Percentiles rank a stretch among this genome's conserved stretches.
These are phyloP conservation scores for Pseudognaphalium luteoalbum DNA, from an alignment of 129 eudicot genomes.

Conservation along the genomic window DNA sequence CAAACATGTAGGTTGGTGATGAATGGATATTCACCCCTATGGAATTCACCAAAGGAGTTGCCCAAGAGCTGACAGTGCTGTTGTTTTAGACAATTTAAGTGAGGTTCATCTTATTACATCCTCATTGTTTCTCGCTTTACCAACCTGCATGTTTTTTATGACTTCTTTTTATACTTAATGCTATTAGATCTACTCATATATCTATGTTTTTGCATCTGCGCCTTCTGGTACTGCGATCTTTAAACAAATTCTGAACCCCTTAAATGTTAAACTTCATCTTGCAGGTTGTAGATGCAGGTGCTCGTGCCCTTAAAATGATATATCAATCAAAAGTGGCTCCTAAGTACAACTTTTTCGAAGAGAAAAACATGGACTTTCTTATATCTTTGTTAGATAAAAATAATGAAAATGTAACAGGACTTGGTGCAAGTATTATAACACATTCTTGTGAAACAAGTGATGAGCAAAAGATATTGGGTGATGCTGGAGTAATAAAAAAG, in stretches of 20 bases:
- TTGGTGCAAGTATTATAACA: slow-evolving; percentile 86
- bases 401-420: slow-evolving; percentile 84
- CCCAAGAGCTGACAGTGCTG: too few relatives aligned
- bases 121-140: not conserved
- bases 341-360: slow-evolving; percentile 67
- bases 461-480: slow-evolving; percentile 77
- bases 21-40: too few relatives aligned
- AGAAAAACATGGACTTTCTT: slow-evolving; percentile 70
- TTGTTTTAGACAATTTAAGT: too few relatives aligned
- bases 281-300: slow-evolving; percentile 96
- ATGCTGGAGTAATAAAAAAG: slow-evolving; percentile 70
- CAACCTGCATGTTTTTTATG: slow-evolving; percentile 1
- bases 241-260: not conserved
- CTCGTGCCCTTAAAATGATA: slow-evolving; percentile 91
- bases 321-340: slow-evolving; percentile 89
- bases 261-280: slow-evolving; percentile 19
- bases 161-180: not conserved
- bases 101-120: not conserved
- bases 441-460: slow-evolving; percentile 69
- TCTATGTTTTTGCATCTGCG: not conserved
- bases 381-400: slow-evolving; percentile 64
- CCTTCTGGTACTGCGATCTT: slow-evolving; percentile 11
- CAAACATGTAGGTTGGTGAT: too few relatives aligned
- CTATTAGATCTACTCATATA: slow-evolving; percentile 7
- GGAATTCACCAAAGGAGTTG: too few relatives aligned